Conservation (phyloP, 1,284 basidiomycete genomes). For the Ceratobasidium theobromae region DNA sequence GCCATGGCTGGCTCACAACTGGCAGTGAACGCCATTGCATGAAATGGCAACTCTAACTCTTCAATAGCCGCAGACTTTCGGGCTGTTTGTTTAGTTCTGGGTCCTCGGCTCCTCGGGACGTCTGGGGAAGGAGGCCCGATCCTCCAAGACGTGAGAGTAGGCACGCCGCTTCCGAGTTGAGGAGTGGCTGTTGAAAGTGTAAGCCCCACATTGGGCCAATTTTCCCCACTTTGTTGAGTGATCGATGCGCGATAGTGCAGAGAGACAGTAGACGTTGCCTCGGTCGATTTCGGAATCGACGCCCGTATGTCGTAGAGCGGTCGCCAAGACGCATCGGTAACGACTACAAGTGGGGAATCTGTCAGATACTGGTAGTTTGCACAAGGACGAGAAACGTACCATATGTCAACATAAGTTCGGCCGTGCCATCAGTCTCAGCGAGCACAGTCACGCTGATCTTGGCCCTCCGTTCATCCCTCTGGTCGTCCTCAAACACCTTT, state of each 20-base stretch:
- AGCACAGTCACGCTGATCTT: slow-evolving; percentile 35
- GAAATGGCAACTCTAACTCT: too few relatives aligned
- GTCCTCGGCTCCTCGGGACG: background rate
- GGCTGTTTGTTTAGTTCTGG: background rate
- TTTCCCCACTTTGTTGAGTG: slow-evolving; percentile 37
- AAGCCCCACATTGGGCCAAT: slow-evolving; percentile 38
- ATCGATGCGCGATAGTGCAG: slow-evolving; percentile 40
- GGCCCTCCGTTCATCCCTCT: slow-evolving; percentile 31
- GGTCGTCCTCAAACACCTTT: too few relatives aligned
- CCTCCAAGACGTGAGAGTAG: slow-evolving; percentile 32
- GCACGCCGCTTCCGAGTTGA: too few relatives aligned
- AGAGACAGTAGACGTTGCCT: slow-evolving; percentile 24
- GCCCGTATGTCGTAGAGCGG: too few relatives aligned
- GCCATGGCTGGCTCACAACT: background rate
- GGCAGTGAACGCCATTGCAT: background rate
- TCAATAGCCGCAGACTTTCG: too few relatives aligned
- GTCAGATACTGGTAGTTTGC: background rate
- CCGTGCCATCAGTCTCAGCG: slow-evolving; percentile 33
- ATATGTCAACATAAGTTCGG: slow-evolving; percentile 35
- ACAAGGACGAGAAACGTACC: slow-evolving; percentile 28
- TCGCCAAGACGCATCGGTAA: slow-evolving; percentile 38
- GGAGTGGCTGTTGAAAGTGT: slow-evolving; percentile 37
- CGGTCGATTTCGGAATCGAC: too few relatives aligned
- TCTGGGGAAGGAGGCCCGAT: slow-evolving; percentile 19
- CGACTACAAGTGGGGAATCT: slow-evolving; percentile 28